Percentiles rank a stretch among this genome's conserved stretches.
Conservation (phyloP, 257 asterid genomes). For the Buddleja alternifolia region DNA sequence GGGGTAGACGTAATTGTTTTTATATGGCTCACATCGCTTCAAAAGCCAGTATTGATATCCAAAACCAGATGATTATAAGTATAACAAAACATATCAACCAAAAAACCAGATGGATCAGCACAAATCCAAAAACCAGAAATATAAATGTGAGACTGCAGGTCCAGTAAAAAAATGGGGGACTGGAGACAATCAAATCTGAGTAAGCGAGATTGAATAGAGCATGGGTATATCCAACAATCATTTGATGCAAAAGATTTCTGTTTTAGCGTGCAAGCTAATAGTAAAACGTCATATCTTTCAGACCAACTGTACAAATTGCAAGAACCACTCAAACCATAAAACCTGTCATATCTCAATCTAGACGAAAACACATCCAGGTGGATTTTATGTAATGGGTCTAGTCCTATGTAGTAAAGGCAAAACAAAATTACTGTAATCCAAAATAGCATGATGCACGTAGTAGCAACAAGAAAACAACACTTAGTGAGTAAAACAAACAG, state of each 20-base stretch:
- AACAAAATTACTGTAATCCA: neutral
- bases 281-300: neutral
- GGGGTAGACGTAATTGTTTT: neutral
- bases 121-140: neutral
- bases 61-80: neutral
- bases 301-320: neutral
- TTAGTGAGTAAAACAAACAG: neutral
- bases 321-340: neutral
- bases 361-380: neutral
- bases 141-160: neutral
- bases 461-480: neutral
- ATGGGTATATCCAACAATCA: neutral
- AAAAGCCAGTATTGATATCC: neutral
- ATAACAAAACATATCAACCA: neutral
- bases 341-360: neutral
- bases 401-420: neutral
- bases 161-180: neutral
- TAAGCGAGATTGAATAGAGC: neutral
- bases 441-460: slow-evolving; percentile 4
- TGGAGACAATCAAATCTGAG: neutral
- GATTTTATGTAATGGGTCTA: neutral
- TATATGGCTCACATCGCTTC: neutral
- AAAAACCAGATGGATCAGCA: neutral
- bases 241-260: neutral
- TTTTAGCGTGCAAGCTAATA: neutral